These are phyloP conservation scores for Linnemannia exigua DNA, from an alignment of 192 early-diverging fungal species.

Conservation along the genomic window DNA sequence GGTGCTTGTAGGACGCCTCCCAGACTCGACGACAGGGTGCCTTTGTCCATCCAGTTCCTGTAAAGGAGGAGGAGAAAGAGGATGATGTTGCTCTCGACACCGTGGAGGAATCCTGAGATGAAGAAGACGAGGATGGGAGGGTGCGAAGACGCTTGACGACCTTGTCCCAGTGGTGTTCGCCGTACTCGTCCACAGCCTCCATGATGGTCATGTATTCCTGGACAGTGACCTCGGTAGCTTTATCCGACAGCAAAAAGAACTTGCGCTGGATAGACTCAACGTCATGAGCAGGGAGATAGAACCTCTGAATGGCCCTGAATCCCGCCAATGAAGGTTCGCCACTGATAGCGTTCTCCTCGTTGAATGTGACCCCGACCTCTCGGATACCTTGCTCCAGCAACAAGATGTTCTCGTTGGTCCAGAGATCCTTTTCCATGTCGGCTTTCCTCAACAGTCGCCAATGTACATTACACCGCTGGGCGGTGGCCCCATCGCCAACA, in stretches of 20 bases:
- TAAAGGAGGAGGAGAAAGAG: not conserved
- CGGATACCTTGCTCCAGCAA: slow-evolving; percentile 42
- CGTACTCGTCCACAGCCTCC: slow-evolving; percentile 45
- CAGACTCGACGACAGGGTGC: slow-evolving; percentile 52
- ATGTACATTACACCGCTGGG: slow-evolving; percentile 32
- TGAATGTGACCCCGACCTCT: slow-evolving; percentile 31
- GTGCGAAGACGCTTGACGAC: slow-evolving; percentile 22
- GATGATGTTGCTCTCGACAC: too few species aligned
- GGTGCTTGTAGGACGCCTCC: slow-evolving; percentile 46
- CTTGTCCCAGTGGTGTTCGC: slow-evolving; percentile 43
- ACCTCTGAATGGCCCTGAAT: slow-evolving; percentile 30
- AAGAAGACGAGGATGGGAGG: slow-evolving; percentile 9
- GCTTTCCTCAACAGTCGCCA: slow-evolving; percentile 29
- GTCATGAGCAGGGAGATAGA: slow-evolving; percentile 25
- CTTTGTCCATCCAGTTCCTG: slow-evolving; percentile 33
- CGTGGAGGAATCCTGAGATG: not conserved
- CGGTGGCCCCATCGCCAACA: slow-evolving; percentile 30
- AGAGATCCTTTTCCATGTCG: slow-evolving; percentile 12
- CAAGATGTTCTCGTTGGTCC: slow-evolving; percentile 34
- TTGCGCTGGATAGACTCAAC: slow-evolving; percentile 20
- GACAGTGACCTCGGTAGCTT: slow-evolving; percentile 31
- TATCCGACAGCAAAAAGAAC: slow-evolving; percentile 51
- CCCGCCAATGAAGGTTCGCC: not conserved
- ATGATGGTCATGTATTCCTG: slow-evolving; percentile 47
- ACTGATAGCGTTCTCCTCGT: not conserved